phyloP scores from a whole-genome alignment of 78 protist genomes.

The Monosiga brevicollis region DNA sequence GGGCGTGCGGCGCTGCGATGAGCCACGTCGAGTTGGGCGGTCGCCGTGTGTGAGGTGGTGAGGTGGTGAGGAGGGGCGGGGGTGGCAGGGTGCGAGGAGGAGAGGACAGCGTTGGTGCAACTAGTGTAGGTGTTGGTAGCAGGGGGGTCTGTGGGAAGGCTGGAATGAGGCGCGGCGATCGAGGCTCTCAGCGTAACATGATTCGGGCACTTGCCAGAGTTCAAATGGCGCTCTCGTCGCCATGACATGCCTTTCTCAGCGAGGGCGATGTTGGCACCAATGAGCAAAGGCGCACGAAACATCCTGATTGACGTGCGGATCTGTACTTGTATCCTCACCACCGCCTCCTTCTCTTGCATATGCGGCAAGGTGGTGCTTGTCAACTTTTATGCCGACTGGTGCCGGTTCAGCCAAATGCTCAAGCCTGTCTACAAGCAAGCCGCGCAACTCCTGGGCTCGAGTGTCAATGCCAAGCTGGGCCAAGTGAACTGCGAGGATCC shows the following conservation, averaged over 20 bases:
- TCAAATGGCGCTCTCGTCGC: neutral
- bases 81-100: neutral
- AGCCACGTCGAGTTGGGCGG: too few relatives aligned
- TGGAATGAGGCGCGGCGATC: too few relatives aligned
- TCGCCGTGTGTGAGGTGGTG: neutral
- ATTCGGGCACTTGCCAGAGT: neutral
- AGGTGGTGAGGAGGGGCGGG: neutral
- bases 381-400: conserved; percentile 16
- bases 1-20: neutral
- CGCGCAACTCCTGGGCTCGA: neutral
- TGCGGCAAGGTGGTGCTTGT: conserved; percentile 2
- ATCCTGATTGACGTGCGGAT: too few relatives aligned
- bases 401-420: conserved; percentile 9
- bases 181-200: too few relatives aligned
- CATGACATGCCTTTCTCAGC: neutral
- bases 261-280: too few relatives aligned
- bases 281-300: too few relatives aligned
- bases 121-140: too few relatives aligned
- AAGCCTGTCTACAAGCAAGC: neutral
- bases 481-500: neutral
- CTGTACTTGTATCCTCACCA: too few relatives aligned
- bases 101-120: too few relatives aligned
- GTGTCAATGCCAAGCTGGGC: neutral
- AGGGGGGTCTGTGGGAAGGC: too few relatives aligned
- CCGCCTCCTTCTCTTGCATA: too few relatives aligned